phyloP scores from a whole-genome alignment of 768 basidiomycete genomes.

The Lentinula sp. region DNA sequence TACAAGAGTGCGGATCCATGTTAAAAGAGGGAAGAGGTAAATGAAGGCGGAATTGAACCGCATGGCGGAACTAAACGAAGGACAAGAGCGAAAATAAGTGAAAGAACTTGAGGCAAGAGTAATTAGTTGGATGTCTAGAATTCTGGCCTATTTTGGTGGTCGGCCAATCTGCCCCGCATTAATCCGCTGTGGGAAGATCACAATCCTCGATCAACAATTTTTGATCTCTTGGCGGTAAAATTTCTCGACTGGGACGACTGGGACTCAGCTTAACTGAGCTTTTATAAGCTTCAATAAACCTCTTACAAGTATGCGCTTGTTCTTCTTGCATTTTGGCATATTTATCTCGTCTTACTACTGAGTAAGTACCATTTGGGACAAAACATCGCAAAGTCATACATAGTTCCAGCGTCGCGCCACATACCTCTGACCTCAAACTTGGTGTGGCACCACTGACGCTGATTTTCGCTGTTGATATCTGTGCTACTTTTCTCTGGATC shows the following conservation, averaged over 20 bases:
- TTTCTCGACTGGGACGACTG: too few species aligned
- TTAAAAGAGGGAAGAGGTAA: neutral
- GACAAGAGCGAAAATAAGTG: neutral
- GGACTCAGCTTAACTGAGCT: too few species aligned
- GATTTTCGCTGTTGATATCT: too few species aligned
- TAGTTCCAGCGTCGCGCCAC: too few species aligned
- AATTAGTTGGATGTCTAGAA: neutral
- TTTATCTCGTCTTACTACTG: too few species aligned
- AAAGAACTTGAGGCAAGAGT: neutral
- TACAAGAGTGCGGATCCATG: constrained; percentile 16
- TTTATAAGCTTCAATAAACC: too few species aligned
- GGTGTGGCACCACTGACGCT: too few species aligned
- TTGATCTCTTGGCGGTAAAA: neutral
- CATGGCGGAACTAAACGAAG: neutral
- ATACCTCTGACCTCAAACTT: too few species aligned
- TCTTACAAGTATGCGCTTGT: too few species aligned
- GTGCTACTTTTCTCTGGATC: too few species aligned
- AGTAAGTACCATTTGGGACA: neutral
- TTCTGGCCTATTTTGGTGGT: neutral
- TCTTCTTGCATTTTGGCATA: too few species aligned
- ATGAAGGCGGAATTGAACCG: neutral
- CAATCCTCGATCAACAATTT: neutral
- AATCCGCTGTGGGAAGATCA: neutral
- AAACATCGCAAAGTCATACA: neutral
- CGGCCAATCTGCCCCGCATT: neutral